Conservation (phyloP, 2,329 filamentous ascomycete genomes). For the Diplodia scrobiculata region DNA sequence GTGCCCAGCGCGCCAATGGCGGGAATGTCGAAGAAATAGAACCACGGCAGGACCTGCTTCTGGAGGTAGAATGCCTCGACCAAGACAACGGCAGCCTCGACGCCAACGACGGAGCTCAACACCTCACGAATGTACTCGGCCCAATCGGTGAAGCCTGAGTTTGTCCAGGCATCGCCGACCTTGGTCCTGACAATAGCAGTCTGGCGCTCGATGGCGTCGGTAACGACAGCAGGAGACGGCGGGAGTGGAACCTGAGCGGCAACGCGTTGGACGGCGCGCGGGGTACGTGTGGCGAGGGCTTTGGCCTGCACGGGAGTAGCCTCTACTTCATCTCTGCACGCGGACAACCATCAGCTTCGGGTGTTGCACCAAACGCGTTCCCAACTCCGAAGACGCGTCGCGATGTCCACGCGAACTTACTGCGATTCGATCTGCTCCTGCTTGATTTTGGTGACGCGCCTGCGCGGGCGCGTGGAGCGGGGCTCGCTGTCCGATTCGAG, state of each 20-base stretch:
- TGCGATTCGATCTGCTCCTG: conserved; percentile 39
- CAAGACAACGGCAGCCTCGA: conserved; percentile 67
- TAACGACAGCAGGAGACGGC: conserved; percentile 76
- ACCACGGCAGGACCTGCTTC: conserved; percentile 68
- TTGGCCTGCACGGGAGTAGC: conserved; percentile 50
- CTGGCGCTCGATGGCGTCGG: conserved; percentile 72
- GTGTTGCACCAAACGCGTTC: conserved; percentile 31
- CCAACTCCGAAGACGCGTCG: conserved; percentile 12
- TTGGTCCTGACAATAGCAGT: conserved; percentile 67
- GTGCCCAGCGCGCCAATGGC: conserved; percentile 60
- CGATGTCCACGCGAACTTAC: conserved; percentile 7
- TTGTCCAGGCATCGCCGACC: conserved; percentile 64
- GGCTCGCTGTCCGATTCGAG: conserved; percentile 45
- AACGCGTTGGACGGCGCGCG: conserved; percentile 42
- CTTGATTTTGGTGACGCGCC: conserved; percentile 42
- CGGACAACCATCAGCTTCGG: neutral
- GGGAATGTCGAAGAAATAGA: conserved; percentile 73
- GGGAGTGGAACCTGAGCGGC: conserved; percentile 69
- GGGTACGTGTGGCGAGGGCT: conserved; percentile 50
- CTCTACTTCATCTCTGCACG: conserved; percentile 31
- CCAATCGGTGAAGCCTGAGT: conserved; percentile 66
- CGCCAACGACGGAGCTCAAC: conserved; percentile 69
- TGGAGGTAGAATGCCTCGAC: conserved; percentile 73
- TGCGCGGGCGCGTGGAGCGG: conserved; percentile 22
- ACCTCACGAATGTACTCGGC: conserved; percentile 68